phyloP scores from a whole-genome alignment of 2,329 filamentous ascomycete genomes.

The Chrysoporthe cubensis region DNA sequence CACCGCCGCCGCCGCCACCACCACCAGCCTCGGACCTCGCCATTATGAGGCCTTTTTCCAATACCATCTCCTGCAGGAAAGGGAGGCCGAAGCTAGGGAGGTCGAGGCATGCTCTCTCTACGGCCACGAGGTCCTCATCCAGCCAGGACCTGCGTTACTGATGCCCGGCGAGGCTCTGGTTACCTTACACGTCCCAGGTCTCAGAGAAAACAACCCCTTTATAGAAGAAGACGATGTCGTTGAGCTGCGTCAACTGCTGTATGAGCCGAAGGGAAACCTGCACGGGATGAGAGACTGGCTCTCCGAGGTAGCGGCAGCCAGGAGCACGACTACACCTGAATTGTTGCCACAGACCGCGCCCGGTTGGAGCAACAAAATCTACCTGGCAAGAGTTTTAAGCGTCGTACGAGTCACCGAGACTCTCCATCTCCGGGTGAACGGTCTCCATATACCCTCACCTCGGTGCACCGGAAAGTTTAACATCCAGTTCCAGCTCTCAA shows the following conservation, averaged over 20 bases:
- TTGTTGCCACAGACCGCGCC: conserved; percentile 9
- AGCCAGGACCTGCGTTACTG: neutral
- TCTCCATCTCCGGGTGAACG: conserved; percentile 28
- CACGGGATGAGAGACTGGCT: conserved; percentile 22
- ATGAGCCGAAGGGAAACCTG: conserved; percentile 12
- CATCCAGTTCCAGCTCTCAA: conserved; percentile 29
- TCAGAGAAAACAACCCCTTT: conserved; percentile 32
- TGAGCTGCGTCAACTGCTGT: conserved; percentile 31
- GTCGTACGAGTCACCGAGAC: conserved; percentile 30
- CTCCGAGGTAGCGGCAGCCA: neutral
- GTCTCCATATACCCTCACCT: conserved; percentile 20
- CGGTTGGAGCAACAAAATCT: conserved; percentile 31
- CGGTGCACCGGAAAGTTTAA: conserved; percentile 29
- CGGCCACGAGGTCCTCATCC: conserved; percentile 25
- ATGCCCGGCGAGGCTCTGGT: conserved; percentile 22
- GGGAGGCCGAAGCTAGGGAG: conserved; percentile 26
- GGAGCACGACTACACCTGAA: neutral
- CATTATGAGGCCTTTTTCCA: conserved; percentile 31
- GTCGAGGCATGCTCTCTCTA: conserved; percentile 31
- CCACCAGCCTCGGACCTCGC: conserved; percentile 9
- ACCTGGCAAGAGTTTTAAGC: conserved; percentile 30
- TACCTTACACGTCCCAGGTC: conserved; percentile 30
- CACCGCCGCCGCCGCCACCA: conserved; percentile 1
- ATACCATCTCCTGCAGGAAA: conserved; percentile 28
- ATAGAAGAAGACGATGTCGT: conserved; percentile 33